A percentile compares a stretch with the other conserved stretches of the same genome.
These are phyloP conservation scores for Neltuma alba DNA, from an alignment of 306 rosid genomes.

Conservation along the genomic window DNA sequence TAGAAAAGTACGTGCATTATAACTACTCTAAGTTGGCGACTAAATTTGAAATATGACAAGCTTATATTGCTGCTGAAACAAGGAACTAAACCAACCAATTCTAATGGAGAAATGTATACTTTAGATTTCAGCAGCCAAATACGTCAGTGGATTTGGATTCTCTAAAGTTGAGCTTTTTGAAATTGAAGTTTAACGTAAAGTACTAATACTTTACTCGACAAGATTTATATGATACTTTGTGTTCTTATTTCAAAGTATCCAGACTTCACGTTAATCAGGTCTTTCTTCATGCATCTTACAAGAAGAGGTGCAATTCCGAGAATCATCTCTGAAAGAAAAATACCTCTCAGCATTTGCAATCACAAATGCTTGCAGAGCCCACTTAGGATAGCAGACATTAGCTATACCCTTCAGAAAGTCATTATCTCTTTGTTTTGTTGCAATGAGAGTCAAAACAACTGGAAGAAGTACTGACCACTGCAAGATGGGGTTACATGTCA, in stretches of 20 bases:
- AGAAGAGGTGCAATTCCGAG: not conserved
- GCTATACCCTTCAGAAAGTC: slow-evolving; percentile 61
- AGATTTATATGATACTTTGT: not conserved
- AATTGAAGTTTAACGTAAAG: not conserved
- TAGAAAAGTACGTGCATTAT: not conserved
- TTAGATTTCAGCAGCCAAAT: not conserved
- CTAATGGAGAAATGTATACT: not conserved
- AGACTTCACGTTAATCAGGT: not conserved
- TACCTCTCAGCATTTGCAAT: slow-evolving; percentile 94
- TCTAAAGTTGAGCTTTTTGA: not conserved
- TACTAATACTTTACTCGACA: not conserved
- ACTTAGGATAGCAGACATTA: slow-evolving; percentile 79
- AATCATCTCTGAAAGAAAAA: not conserved
- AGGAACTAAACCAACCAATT: not conserved
- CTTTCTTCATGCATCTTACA: not conserved
- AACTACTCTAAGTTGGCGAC: not conserved
- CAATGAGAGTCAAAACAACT: slow-evolving; percentile 85
- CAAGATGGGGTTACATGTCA: slow-evolving; percentile 37
- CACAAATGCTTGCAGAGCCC: slow-evolving; percentile 93
- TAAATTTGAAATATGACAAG: not conserved
- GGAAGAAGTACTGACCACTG: slow-evolving; percentile 97
- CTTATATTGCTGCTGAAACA: not conserved
- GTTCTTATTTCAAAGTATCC: not conserved
- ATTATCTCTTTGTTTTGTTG: slow-evolving; percentile 65
- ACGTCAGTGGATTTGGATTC: not conserved